Evolutionary conservation across 805 yeast species (phyloP).

Genomic region (Candida nitratophila): DNA sequence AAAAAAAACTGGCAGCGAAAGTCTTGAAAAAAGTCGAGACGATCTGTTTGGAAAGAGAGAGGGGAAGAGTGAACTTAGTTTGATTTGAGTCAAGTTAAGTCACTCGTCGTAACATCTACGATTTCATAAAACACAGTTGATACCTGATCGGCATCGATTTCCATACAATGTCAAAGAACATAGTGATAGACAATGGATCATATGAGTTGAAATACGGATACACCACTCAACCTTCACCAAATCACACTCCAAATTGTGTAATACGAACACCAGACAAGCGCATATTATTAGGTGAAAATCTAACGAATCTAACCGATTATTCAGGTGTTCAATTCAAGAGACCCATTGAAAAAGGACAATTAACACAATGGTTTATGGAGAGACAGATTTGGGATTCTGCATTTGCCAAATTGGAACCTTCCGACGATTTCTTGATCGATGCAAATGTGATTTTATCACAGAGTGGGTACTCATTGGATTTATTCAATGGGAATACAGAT

Average conservation of each 20-base stretch:
- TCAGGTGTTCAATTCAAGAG: slow-evolving; percentile 69
- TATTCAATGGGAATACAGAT: slow-evolving; percentile 76
- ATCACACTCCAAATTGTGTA: slow-evolving; percentile 59
- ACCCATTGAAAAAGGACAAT: slow-evolving; percentile 84
- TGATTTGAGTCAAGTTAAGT: too few species aligned
- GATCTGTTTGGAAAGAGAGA: too few species aligned
- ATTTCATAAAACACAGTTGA: too few species aligned
- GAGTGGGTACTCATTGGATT: slow-evolving; percentile 75
- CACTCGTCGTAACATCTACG: too few species aligned
- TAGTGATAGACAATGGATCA: slow-evolving; percentile 88
- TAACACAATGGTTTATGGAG: slow-evolving; percentile 87
- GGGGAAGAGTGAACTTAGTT: too few species aligned
- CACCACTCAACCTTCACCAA: slow-evolving; percentile 36
- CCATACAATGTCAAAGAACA: slow-evolving; percentile 14
- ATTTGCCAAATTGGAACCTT: slow-evolving; percentile 34
- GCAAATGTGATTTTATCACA: slow-evolving; percentile 69
- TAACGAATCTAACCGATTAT: slow-evolving; percentile 57
- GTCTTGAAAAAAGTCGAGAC: too few species aligned
- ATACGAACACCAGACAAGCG: slow-evolving; percentile 71
- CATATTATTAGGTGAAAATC: slow-evolving; percentile 65
- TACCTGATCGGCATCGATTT: too few species aligned
- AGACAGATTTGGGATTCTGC: slow-evolving; percentile 87
- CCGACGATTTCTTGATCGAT: slow-evolving; percentile 38
- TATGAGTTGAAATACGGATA: slow-evolving; percentile 68
- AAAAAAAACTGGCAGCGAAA: too few species aligned